Evolutionary conservation across 2,329 filamentous ascomycete genomes (phyloP).

Genomic region (Pseudogymnoascus sp.): DNA sequence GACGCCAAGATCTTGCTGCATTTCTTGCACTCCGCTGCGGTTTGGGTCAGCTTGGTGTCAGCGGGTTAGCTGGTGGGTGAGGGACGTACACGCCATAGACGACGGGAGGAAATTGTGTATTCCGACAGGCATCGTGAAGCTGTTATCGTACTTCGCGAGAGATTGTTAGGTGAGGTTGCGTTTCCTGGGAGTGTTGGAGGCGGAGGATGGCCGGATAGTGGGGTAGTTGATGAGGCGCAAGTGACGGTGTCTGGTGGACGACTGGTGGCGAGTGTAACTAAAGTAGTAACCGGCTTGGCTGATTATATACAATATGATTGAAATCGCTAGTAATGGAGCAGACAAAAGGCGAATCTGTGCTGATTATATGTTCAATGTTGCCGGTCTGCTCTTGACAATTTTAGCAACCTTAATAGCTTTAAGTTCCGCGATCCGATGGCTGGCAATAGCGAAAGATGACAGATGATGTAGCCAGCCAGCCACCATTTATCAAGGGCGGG

Average conservation of each 20-base stretch:
- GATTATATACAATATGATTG: not conserved
- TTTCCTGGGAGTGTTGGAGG: constrained; percentile 1
- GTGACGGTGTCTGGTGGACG: constrained; percentile 5
- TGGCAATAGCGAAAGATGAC: constrained; percentile 2
- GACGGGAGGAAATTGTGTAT: constrained; percentile 61
- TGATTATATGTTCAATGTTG: constrained; percentile 4
- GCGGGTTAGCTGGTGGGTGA: constrained; percentile 14
- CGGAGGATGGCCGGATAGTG: constrained; percentile 1
- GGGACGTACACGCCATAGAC: constrained; percentile 58
- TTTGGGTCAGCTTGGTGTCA: constrained; percentile 16
- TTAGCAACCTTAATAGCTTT: not conserved
- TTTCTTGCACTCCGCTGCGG: constrained; percentile 89
- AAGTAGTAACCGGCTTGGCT: constrained; percentile 7
- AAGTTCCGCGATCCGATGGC: not conserved
- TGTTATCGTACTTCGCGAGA: constrained; percentile 6
- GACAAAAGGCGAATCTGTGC: not conserved
- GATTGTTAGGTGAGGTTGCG: constrained; percentile 6
- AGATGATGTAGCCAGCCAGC: constrained; percentile 7
- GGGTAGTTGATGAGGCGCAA: constrained; percentile 6
- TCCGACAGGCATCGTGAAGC: constrained; percentile 36
- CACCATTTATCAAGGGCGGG: constrained; percentile 2
- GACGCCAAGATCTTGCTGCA: constrained; percentile 91
- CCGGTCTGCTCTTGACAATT: not conserved
- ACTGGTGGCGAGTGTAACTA: not conserved
- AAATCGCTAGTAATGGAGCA: not conserved